Evolutionary conservation across 176 grass and related monocot species (phyloP).

Genomic region (Oryza longistaminata): DNA sequence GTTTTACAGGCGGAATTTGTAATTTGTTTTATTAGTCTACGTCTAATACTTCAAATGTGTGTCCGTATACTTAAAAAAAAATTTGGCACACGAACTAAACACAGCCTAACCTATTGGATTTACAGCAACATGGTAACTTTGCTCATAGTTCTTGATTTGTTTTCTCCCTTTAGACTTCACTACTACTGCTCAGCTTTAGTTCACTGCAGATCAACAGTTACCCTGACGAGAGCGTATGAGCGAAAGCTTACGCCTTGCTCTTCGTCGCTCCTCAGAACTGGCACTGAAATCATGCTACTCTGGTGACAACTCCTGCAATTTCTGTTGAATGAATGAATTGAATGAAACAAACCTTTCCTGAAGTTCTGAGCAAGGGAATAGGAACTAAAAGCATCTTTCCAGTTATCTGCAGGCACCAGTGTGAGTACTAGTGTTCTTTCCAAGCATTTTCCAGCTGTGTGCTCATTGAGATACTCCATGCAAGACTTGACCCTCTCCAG

Average conservation of each 20-base stretch:
- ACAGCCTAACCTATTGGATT: not conserved
- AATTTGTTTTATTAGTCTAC: no score
- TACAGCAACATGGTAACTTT: not conserved
- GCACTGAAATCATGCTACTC: conserved; percentile 1
- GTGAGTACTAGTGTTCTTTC: not conserved
- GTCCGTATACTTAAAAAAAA: no score
- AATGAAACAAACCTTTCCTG: not conserved
- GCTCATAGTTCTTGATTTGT: not conserved
- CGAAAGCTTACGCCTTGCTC: not conserved
- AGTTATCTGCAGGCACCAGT: conserved; percentile 10
- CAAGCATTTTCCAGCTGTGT: conserved; percentile 25
- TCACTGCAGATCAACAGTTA: not conserved
- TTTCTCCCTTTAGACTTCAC: not conserved
- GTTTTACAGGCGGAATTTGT: no score
- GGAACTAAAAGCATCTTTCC: conserved; percentile 10
- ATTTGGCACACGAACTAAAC: no score
- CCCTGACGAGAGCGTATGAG: not conserved
- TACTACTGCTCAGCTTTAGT: not conserved
- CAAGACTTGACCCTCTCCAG: not conserved
- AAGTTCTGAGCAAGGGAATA: not conserved
- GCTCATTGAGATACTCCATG: conserved; percentile 3
- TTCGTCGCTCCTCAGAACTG: not conserved
- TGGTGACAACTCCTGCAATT: not conserved
- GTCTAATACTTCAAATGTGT: no score
- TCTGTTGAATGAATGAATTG: not conserved